Conservation (phyloP, 2,329 filamentous ascomycete genomes). For the Fusarium coicis region DNA sequence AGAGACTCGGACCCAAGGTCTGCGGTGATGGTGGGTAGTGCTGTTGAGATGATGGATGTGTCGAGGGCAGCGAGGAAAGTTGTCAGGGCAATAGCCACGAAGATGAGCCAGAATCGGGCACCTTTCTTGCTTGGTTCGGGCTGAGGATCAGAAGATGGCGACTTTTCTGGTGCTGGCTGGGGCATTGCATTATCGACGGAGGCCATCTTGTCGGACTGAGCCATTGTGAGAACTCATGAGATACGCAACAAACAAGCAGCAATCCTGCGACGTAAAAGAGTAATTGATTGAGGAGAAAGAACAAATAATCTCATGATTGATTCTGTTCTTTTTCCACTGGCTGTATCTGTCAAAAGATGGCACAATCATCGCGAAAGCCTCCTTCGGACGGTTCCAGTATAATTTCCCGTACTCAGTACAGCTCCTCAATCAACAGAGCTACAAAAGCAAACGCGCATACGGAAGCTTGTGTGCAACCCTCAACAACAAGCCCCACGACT, state of each 20-base stretch:
- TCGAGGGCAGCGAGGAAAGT: conserved; percentile 43
- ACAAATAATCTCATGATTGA: background rate
- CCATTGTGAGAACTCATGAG: background rate
- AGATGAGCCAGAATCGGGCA: conserved; percentile 37
- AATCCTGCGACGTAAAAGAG: background rate
- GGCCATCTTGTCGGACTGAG: background rate
- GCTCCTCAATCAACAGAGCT: background rate
- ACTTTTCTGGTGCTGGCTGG: background rate
- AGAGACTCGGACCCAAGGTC: conserved; percentile 30
- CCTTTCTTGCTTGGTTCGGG: background rate
- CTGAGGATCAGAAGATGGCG: background rate
- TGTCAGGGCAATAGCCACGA: conserved; percentile 33
- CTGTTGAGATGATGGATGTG: conserved; percentile 46
- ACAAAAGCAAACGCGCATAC: background rate
- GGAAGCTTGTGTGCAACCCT: background rate
- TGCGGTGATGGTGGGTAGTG: conserved; percentile 42
- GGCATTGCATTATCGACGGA: background rate
- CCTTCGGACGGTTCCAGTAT: background rate
- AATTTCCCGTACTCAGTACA: background rate
- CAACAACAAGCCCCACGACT: background rate
- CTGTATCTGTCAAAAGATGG: background rate
- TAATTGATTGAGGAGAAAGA: background rate
- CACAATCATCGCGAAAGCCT: background rate
- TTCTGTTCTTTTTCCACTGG: background rate
- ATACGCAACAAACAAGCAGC: background rate